These are phyloP conservation scores for Ogataea haglerorum DNA, from an alignment of 805 yeast genomes.

Conservation along the genomic window DNA sequence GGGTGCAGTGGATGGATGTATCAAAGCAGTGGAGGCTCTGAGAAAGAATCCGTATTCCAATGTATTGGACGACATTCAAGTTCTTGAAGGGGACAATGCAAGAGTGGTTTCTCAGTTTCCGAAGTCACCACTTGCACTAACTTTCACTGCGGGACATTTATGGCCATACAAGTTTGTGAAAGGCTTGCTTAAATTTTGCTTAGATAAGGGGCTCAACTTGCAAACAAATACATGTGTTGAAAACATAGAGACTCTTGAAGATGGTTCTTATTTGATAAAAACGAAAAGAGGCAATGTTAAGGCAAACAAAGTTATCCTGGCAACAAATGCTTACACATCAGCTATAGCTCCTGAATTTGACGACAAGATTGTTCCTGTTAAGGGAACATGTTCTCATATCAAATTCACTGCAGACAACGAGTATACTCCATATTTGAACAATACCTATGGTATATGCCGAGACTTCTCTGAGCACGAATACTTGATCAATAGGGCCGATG, in stretches of 20 bases:
- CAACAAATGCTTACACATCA: slow-evolving; percentile 34
- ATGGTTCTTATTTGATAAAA: slow-evolving; percentile 31
- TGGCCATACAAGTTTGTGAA: slow-evolving; percentile 42
- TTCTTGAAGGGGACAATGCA: slow-evolving; percentile 31
- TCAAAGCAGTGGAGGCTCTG: slow-evolving; percentile 13
- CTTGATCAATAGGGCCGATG: slow-evolving; percentile 38
- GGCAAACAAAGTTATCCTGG: slow-evolving; percentile 35
- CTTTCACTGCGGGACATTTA: slow-evolving; percentile 39
- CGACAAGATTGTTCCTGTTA: slow-evolving; percentile 33
- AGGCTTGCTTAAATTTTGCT: slow-evolving; percentile 30
- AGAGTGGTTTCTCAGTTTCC: slow-evolving; percentile 26
- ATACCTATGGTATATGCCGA: slow-evolving; percentile 31
- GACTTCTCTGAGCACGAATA: slow-evolving; percentile 22
- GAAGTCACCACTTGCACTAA: slow-evolving; percentile 28
- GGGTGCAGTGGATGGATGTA: slow-evolving; percentile 14
- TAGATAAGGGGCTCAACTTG: slow-evolving; percentile 36
- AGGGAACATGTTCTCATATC: slow-evolving; percentile 33
- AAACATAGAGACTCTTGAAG: slow-evolving; percentile 20
- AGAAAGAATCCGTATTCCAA: slow-evolving; percentile 25
- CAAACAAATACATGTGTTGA: slow-evolving; percentile 39
- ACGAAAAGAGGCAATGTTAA: slow-evolving; percentile 25
- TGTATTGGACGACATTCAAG: slow-evolving; percentile 29
- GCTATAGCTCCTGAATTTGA: slow-evolving; percentile 23
- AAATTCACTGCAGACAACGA: slow-evolving; percentile 4
- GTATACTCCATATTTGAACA: slow-evolving; percentile 29